Percentiles rank a stretch among this genome's conserved stretches.
Evolutionary conservation across 306 rosid species (phyloP).

Genomic region (Quillaja saponaria): DNA sequence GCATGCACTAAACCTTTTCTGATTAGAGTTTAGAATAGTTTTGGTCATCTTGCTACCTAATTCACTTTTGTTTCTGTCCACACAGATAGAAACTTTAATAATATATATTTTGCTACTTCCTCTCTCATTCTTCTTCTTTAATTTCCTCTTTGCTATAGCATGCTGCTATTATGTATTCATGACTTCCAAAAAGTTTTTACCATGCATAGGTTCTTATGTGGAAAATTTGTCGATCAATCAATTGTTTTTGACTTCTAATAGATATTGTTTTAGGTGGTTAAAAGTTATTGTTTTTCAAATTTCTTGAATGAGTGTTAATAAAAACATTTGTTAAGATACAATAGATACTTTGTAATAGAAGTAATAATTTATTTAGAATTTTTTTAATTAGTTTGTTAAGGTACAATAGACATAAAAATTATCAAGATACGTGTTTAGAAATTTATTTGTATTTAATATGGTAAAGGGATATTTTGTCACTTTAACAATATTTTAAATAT

Average conservation of each 20-base stretch:
- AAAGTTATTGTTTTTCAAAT: no score
- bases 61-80: slow-evolving; percentile 42
- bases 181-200: slow-evolving; percentile 19
- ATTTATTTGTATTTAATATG: no score
- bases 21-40: slow-evolving; percentile 44
- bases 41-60: slow-evolving; percentile 43
- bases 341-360: no score
- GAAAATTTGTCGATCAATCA: slow-evolving; percentile 9
- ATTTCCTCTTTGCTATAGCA: slow-evolving; percentile 36
- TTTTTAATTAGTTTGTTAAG: no score
- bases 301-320: no score
- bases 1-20: slow-evolving; percentile 51
- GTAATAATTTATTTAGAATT: no score
- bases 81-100: slow-evolving; percentile 21
- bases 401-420: no score
- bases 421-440: no score
- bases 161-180: slow-evolving; percentile 33
- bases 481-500: no score
- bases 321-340: no score
- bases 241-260: background rate
- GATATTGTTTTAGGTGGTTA: no score
- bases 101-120: background rate
- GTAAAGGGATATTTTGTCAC: no score
- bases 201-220: slow-evolving; percentile 9
- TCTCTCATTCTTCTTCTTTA: slow-evolving; percentile 26